Evolutionary conservation across 2,329 filamentous ascomycete genomes (phyloP).

Genomic region (Arthrinium phaeospermum): DNA sequence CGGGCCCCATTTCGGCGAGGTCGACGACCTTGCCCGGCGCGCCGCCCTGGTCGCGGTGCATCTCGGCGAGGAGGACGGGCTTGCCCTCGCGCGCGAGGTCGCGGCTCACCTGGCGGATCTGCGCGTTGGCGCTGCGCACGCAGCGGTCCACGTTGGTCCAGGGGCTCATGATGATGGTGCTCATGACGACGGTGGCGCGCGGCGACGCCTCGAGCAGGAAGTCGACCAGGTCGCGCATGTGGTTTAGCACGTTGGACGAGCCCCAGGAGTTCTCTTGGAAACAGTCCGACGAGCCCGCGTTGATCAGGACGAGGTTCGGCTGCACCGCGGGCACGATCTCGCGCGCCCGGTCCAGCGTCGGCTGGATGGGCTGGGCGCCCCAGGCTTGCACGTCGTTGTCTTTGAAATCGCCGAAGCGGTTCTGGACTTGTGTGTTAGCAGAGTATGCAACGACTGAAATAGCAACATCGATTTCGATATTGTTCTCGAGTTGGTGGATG

Average conservation of each 20-base stretch:
- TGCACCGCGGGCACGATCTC: conserved; percentile 33
- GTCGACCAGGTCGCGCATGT: conserved; percentile 32
- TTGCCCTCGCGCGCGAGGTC: conserved; percentile 32
- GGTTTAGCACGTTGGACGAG: conserved; percentile 26
- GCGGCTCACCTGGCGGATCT: conserved; percentile 33
- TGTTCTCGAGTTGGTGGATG: not conserved
- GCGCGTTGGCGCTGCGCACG: conserved; percentile 33
- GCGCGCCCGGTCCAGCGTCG: conserved; percentile 29
- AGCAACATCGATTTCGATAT: not conserved
- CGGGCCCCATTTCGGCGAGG: conserved; percentile 32
- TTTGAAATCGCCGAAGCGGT: conserved; percentile 35
- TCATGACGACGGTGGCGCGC: conserved; percentile 33
- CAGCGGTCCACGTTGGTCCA: conserved; percentile 32
- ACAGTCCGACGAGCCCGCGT: conserved; percentile 36
- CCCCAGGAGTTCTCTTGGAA: conserved; percentile 32
- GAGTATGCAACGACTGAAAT: too few species aligned
- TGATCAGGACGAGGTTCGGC: conserved; percentile 36
- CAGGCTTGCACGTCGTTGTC: conserved; percentile 38
- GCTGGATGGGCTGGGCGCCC: conserved; percentile 31
- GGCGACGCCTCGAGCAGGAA: conserved; percentile 31
- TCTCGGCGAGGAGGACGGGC: conserved; percentile 34
- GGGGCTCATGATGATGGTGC: conserved; percentile 34
- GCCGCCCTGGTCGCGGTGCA: conserved; percentile 36
- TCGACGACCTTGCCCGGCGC: conserved; percentile 29
- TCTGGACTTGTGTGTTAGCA: conserved; percentile 24